Evolutionary conservation across 2,329 filamentous ascomycete species (phyloP), one percentile per base, ranked within the genome.

Genomic region (Xylariaceae sp.): DNA sequence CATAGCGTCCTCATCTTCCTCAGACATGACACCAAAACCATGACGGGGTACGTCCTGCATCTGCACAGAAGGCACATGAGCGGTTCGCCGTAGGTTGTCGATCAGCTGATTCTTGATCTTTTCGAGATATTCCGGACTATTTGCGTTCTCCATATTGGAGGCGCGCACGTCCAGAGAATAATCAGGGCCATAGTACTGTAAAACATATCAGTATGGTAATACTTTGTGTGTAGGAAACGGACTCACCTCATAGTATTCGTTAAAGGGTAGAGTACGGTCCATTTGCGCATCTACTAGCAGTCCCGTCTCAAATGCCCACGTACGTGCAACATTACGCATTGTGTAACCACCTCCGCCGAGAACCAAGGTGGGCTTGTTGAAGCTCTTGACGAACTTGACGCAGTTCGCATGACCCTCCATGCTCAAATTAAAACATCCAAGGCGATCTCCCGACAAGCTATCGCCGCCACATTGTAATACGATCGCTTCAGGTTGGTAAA

Each of bases 391-490:
- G 55, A 85, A 97, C 51, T 84, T 85, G 52, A 97, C 89, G 62
- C 93, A 98, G 64, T 89, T 89, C 52, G 91, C 90, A 63, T 98
- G 93, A 3, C 91, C 91, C 55, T 85, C 83, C 79, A 98, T 96
- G 66, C 94, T 97, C 48, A 98, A 76, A 63, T 97, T 98, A 75
- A 98, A 98, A 64, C 90, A 94, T 39, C 93, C 93, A 0, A 98
- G 77, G 28, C 93, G 83, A 65, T 98, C 93, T 36, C 93, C 91
- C 19, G 90, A 95, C 13, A 98, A 76, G 56, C 87, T 94, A 69
- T 98, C 93, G 37, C 91, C 91, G 41, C 93, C 93, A 59, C 93
- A 98, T 64, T 98, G 93, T 3, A 98, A 76, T 4, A 97, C 93
- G 41, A 98, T 91, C 3, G 90, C 91, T 54, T 89, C 83, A 1